Evolutionary conservation across 2,329 filamentous ascomycete genomes (phyloP).

Genomic region (Cytospora schulzeri): DNA sequence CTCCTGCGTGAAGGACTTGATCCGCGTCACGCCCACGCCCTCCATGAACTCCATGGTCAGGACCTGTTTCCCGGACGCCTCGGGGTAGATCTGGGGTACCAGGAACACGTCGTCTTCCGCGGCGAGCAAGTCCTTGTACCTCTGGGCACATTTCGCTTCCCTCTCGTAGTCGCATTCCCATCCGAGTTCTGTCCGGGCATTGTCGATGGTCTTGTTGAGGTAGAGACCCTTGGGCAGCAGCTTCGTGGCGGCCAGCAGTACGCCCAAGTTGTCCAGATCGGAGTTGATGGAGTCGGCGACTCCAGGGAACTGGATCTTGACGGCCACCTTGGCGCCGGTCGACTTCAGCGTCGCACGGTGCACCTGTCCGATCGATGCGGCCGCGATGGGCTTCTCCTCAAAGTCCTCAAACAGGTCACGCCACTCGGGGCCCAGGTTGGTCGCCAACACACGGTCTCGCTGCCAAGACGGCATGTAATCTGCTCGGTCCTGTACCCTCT

Average conservation of each 20-base stretch:
- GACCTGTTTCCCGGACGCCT: conserved; percentile 83
- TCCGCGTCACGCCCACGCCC: conserved; percentile 82
- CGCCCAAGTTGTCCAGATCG: conserved; percentile 88
- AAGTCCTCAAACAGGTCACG: conserved; percentile 80
- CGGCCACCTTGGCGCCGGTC: conserved; percentile 76
- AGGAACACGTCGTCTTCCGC: conserved; percentile 74
- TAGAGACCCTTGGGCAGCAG: conserved; percentile 90
- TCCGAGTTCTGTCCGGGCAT: conserved; percentile 84
- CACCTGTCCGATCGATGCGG: conserved; percentile 95
- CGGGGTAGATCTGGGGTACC: conserved; percentile 75
- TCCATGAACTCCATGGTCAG: conserved; percentile 92
- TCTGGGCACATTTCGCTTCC: conserved; percentile 78
- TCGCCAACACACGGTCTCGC: conserved; percentile 77
- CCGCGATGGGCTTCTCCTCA: conserved; percentile 88
- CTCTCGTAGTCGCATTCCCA: conserved; percentile 98
- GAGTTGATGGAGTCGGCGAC: conserved; percentile 96
- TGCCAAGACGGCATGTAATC: conserved; percentile 98
- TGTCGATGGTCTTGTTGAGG: conserved; percentile 95
- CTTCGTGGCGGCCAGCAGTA: conserved; percentile 87
- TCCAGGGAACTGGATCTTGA: conserved; percentile 97
- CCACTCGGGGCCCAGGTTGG: conserved; percentile 84
- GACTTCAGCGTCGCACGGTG: conserved; percentile 81
- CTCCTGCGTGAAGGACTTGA: conserved; percentile 72
- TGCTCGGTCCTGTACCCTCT: conserved; percentile 92
- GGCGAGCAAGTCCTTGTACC: conserved; percentile 77